These are phyloP conservation scores for Heliocybe sulcata DNA, from an alignment of 1,284 basidiomycete species.

Conservation along the genomic window DNA sequence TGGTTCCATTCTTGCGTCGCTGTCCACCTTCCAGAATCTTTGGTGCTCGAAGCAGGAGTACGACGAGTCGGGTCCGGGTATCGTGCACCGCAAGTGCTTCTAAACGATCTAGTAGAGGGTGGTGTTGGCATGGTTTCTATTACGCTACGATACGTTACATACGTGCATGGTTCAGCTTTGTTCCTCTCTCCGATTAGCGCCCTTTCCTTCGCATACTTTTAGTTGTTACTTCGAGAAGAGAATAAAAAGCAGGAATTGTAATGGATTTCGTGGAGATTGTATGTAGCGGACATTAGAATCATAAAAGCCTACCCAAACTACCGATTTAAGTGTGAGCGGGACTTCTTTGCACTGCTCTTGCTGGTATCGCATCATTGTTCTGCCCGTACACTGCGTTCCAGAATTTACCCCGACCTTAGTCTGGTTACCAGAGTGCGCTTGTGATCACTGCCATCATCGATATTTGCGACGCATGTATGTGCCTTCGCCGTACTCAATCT, in stretches of 20 bases:
- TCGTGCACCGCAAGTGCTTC: constrained; percentile 63
- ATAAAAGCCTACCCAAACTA: no score
- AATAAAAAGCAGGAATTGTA: constrained; percentile 1
- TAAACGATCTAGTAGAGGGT: not conserved
- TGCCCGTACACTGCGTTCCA: no score
- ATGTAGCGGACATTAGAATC: no score
- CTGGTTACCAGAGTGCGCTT: no score
- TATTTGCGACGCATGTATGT: no score
- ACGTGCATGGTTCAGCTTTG: not conserved
- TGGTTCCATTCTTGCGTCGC: constrained; percentile 94
- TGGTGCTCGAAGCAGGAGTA: constrained; percentile 94
- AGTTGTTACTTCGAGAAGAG: not conserved
- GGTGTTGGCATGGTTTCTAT: not conserved
- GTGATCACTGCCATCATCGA: no score
- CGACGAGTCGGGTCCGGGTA: constrained; percentile 82
- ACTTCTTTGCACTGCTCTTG: no score
- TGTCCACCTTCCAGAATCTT: constrained; percentile 93
- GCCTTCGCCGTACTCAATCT: no score
- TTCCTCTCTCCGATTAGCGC: not conserved
- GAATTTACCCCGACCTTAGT: no score
- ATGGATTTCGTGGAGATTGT: no score
- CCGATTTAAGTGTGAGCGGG: no score
- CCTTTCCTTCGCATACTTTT: not conserved
- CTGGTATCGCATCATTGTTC: no score
- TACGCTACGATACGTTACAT: not conserved